phyloP scores from a whole-genome alignment of 768 basidiomycete species.

The Melanogaster broomeanus region DNA sequence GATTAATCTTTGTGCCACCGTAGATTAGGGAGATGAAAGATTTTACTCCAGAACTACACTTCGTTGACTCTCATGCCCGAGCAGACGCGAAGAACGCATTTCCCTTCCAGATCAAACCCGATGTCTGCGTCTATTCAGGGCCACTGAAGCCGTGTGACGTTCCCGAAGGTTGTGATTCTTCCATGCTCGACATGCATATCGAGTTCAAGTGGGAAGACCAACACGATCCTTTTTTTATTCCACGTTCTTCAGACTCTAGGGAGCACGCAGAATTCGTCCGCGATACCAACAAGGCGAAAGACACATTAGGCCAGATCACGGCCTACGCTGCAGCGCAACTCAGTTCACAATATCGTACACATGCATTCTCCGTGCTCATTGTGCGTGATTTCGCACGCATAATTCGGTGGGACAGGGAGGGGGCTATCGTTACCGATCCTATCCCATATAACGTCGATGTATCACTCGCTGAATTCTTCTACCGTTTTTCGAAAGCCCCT shows the following conservation, averaged over 20 bases:
- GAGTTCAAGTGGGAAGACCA: constrained; percentile 1
- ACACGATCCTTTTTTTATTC: neutral
- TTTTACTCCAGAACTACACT: neutral
- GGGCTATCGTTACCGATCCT: constrained; percentile 23
- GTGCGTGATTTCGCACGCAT: constrained; percentile 23
- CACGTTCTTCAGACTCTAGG: too few relatives aligned
- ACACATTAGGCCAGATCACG: constrained; percentile 28
- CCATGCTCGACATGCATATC: neutral
- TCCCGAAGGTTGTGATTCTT: neutral
- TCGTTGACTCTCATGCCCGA: neutral
- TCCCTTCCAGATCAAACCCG: neutral
- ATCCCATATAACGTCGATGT: constrained; percentile 21
- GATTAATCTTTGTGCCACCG: neutral
- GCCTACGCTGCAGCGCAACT: constrained; percentile 21
- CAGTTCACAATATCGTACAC: constrained; percentile 29
- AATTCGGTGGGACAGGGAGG: constrained; percentile 35
- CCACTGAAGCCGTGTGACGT: too few relatives aligned
- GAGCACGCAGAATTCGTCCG: too few relatives aligned
- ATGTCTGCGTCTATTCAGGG: neutral
- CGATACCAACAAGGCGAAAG: too few relatives aligned
- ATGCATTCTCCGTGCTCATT: constrained; percentile 31
- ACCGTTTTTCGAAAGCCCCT: constrained; percentile 18
- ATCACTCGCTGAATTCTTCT: constrained; percentile 22
- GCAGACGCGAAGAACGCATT: neutral
- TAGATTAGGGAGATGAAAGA: neutral